Evolutionary conservation across 2,329 filamentous ascomycete genomes (phyloP), one percentile per base, ranked within the genome.

Genomic region (Eurotiales sp.): DNA sequence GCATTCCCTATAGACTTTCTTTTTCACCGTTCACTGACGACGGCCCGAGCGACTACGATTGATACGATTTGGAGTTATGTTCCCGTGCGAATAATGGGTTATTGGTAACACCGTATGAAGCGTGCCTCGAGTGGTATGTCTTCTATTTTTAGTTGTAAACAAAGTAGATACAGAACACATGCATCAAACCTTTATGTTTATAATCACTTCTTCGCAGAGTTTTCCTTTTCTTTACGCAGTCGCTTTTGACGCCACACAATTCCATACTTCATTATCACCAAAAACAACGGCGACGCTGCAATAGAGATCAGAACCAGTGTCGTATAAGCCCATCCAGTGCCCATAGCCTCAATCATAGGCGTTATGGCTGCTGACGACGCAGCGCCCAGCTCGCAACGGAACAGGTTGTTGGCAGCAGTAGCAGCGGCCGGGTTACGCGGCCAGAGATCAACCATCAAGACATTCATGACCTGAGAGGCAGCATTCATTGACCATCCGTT

Each of bases 321-420:
- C 3, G 30, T 50, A 44, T 50, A 50, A 3, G 47, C 39, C 62
- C 61, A 64, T 4, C 62, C 61, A 27, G 57, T 54, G 8, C 62
- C 61, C 61, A 64, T 64, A 21, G 41, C 37, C 39, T 66, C 53
- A 27, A 65, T 60, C 70, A 75, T 72, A 0, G 71, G 71, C 32
- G 67, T 62, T 11, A 75, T 66, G 3, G 69, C 62, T 4, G 72
- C 72, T 4, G 65, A 71, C 0, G 69, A 66, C 3, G 66, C 72
- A 4, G 73, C 73, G 4, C 72, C 72, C 7, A 76, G 58, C 50
- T 72, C 57, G 52, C 73, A 76, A 1, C 72, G 62, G 3, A 67
- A 64, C 1, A 76, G 55, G 47, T 76, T 75, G 42, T 70, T 73
- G 3, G 72, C 69, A 2, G 73, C 72, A 3, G 72, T 72, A 0